These are phyloP conservation scores for Tetrahymena thermophila DNA, from an alignment of 73 alveolate species.

Conservation along the genomic window DNA sequence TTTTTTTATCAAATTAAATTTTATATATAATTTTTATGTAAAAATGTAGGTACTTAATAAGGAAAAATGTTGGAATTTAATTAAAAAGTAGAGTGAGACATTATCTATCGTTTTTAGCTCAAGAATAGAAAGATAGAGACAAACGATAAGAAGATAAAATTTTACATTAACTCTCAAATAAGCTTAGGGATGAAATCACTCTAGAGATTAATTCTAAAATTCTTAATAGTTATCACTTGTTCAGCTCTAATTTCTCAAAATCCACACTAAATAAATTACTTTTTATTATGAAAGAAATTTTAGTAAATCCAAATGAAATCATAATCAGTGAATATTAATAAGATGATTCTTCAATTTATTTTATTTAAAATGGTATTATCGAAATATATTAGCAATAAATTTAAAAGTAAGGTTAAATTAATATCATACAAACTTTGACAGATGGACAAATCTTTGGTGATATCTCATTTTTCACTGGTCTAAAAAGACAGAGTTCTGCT, in stretches of 20 bases:
- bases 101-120: neutral
- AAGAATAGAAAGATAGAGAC: neutral
- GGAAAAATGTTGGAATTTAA: neutral
- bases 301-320: neutral
- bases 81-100: neutral
- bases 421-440: neutral
- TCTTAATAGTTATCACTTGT: neutral
- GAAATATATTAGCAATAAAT: neutral
- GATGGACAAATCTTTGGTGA: neutral
- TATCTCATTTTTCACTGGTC: constrained; percentile 15
- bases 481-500: neutral
- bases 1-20: neutral
- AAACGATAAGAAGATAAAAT: neutral
- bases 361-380: neutral
- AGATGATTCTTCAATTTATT: neutral
- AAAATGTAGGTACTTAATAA: neutral
- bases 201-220: neutral
- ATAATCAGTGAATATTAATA: neutral
- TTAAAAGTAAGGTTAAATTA: neutral
- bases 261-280: neutral
- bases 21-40: too few species aligned
- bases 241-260: neutral
- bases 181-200: neutral
- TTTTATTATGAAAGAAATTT: neutral
- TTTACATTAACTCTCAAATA: neutral